These are phyloP conservation scores for Corylus americana DNA, from an alignment of 306 rosid species.

Conservation along the genomic window DNA sequence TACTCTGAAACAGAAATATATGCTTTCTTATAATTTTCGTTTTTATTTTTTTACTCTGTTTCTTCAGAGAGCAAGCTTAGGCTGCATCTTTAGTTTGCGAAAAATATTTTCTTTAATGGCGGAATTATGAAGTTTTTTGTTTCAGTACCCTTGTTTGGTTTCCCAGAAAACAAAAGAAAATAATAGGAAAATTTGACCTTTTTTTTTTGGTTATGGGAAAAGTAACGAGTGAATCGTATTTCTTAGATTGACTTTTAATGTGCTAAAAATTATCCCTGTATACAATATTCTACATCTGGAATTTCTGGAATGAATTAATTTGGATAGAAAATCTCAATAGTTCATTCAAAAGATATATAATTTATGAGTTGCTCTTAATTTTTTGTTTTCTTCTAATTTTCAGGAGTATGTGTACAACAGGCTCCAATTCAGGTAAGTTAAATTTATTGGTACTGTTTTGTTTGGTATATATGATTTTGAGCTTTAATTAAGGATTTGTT, in stretches of 20 bases:
- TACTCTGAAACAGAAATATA: neutral
- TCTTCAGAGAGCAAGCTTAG: slow-evolving; percentile 10
- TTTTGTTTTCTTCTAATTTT: slow-evolving; percentile 29
- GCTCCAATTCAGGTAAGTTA: slow-evolving; percentile 81
- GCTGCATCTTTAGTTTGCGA: neutral
- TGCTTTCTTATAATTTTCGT: neutral
- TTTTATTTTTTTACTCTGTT: neutral
- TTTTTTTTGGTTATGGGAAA: slow-evolving; percentile 25
- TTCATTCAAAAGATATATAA: neutral
- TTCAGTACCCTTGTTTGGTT: neutral
- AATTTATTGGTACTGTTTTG: slow-evolving; percentile 19
- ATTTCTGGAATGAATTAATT: slow-evolving; percentile 20
- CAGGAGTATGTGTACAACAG: slow-evolving; percentile 98
- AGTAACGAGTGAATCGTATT: neutral
- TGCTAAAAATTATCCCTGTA: neutral
- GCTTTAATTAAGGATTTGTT: slow-evolving; percentile 14
- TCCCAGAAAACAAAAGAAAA: too few relatives aligned
- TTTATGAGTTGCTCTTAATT: slow-evolving; percentile 11
- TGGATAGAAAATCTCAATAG: neutral
- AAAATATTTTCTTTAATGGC: neutral
- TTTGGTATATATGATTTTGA: slow-evolving; percentile 13
- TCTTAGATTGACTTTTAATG: neutral
- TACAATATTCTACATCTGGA: neutral
- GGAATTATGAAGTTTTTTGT: neutral
- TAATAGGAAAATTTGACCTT: neutral